Evolutionary conservation across 2,329 filamentous ascomycete species (phyloP).

Genomic region (Aspergillus texensis): DNA sequence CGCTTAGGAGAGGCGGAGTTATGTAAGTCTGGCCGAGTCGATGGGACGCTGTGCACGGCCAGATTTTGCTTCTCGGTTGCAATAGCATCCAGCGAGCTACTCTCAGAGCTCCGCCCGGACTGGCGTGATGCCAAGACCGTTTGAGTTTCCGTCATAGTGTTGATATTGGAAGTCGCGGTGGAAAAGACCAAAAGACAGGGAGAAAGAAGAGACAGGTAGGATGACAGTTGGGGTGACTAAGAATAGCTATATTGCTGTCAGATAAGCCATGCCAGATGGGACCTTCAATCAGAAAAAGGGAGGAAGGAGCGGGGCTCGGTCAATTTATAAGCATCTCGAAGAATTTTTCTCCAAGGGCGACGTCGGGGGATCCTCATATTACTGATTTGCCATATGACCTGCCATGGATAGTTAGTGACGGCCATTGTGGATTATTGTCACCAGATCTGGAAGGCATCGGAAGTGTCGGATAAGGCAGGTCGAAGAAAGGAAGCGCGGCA

Average conservation of each 20-base stretch:
- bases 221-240: neutral
- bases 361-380: conserved; percentile 20
- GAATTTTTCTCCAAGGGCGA: conserved; percentile 14
- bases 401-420: conserved; percentile 24
- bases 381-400: conserved; percentile 27
- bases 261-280: conserved; percentile 15
- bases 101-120: conserved; percentile 31
- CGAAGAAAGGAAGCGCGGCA: conserved; percentile 14
- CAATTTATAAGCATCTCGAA: conserved; percentile 23
- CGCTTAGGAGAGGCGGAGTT: conserved; percentile 53
- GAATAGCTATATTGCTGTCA: conserved; percentile 4
- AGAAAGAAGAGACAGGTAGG: neutral
- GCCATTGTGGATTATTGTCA: conserved; percentile 23
- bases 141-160: conserved; percentile 22
- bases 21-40: conserved; percentile 35
- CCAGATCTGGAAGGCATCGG: conserved; percentile 27
- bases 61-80: conserved; percentile 29
- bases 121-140: conserved; percentile 25
- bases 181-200: neutral
- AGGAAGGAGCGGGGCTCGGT: conserved; percentile 17
- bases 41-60: conserved; percentile 9
- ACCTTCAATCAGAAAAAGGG: conserved; percentile 9
- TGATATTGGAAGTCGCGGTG: conserved; percentile 3
- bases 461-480: conserved; percentile 24
- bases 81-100: conserved; percentile 30